Evolutionary conservation across 169 alveolate species (phyloP).

Genomic region (Eimeria necatrix): DNA sequence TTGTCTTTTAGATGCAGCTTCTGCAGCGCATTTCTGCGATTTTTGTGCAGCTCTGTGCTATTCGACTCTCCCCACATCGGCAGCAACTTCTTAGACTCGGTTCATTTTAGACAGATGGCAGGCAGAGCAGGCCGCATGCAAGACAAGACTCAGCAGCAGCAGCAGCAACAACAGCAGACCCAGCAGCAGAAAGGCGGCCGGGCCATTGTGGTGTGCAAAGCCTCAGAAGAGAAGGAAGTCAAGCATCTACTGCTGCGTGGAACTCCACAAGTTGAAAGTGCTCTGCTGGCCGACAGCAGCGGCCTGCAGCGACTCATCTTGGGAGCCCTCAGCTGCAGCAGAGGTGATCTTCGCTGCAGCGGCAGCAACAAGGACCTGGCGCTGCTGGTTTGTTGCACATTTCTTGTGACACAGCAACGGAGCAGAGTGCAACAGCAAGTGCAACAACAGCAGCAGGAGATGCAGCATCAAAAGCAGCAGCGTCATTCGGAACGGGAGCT

Average conservation of each 20-base stretch:
- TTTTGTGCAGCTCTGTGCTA: constrained; percentile 81
- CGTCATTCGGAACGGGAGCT: too few species aligned
- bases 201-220: constrained; percentile 28
- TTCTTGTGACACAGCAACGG: constrained; percentile 7
- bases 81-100: constrained; percentile 77
- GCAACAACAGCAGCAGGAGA: neutral
- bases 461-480: neutral
- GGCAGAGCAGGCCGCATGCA: constrained; percentile 88
- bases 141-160: constrained; percentile 85
- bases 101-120: constrained; percentile 88
- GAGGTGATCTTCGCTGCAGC: neutral
- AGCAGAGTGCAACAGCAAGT: neutral
- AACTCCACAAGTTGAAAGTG: constrained; percentile 4
- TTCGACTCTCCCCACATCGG: constrained; percentile 85
- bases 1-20: neutral
- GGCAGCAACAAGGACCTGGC: constrained; percentile 27
- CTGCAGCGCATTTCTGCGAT: neutral
- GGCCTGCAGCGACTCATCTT: constrained; percentile 71
- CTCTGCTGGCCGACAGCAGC: neutral
- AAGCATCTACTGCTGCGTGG: neutral
- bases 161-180: too few species aligned
- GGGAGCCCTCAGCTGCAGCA: constrained; percentile 41
- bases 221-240: constrained; percentile 24
- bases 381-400: constrained; percentile 2
- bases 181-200: constrained; percentile 7